Conservation (phyloP, 768 basidiomycete genomes). For the Calvatia gigantea region DNA sequence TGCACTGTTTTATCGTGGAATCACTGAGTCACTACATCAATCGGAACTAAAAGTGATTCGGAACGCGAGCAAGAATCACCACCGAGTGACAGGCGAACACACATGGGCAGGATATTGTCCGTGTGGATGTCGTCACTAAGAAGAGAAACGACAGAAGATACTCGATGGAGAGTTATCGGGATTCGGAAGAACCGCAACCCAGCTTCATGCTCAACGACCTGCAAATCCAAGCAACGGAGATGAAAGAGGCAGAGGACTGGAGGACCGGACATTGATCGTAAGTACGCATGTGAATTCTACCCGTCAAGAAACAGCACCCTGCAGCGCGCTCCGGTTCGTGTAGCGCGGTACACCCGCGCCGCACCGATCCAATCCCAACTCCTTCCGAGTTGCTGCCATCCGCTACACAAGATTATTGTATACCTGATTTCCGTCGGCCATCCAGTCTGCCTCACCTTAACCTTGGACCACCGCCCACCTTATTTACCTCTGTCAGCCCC, state of each 20-base stretch:
- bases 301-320: too few species aligned
- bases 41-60: too few species aligned
- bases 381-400: not conserved
- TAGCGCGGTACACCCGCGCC: not conserved
- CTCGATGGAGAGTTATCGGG: not conserved
- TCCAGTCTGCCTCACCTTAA: too few species aligned
- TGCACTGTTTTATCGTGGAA: too few species aligned
- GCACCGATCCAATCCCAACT: too few species aligned
- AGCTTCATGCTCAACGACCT: not conserved
- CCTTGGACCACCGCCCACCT: too few species aligned
- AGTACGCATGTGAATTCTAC: conserved; percentile 3
- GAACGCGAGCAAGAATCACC: not conserved
- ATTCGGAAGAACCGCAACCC: not conserved
- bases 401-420: too few species aligned
- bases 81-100: not conserved
- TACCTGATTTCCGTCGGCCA: too few species aligned
- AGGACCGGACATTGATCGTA: conserved; percentile 4
- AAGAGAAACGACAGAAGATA: not conserved
- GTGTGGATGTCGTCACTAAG: not conserved
- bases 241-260: not conserved
- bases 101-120: not conserved
- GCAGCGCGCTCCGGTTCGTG: not conserved
- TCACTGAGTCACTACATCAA: too few species aligned
- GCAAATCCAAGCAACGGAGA: not conserved
- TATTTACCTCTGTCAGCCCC: too few species aligned